Evolutionary conservation across 306 rosid genomes (phyloP).

Genomic region (Echinosophora koreensis): DNA sequence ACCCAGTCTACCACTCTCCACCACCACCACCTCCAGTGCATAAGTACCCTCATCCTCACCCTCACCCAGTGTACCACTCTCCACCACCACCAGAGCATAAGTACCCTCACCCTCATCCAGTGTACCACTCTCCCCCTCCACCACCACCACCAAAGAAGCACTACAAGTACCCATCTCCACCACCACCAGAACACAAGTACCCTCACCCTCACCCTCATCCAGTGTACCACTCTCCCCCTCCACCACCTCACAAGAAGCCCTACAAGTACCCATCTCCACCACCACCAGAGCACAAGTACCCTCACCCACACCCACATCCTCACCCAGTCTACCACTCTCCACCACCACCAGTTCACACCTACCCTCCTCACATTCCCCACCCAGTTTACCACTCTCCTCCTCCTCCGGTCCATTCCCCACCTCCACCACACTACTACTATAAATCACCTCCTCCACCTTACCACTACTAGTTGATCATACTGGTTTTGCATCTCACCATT

Average conservation of each 20-base stretch:
- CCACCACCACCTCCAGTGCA: slow-evolving; percentile 9
- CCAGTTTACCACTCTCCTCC: slow-evolving; percentile 45
- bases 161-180: background rate
- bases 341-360: slow-evolving; percentile 33
- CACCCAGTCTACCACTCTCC: slow-evolving; percentile 10
- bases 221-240: slow-evolving; percentile 16
- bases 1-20: background rate
- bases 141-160: slow-evolving; percentile 25
- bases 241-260: slow-evolving; percentile 31
- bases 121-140: background rate
- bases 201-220: slow-evolving; percentile 19
- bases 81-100: background rate
- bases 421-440: slow-evolving; percentile 65
- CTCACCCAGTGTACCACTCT: background rate
- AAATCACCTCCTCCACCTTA: slow-evolving; percentile 75
- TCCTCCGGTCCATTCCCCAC: slow-evolving; percentile 39
- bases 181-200: background rate
- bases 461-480: slow-evolving; percentile 56
- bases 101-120: no score
- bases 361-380: slow-evolving; percentile 18
- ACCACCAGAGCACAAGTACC: slow-evolving; percentile 24
- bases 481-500: slow-evolving; percentile 14
- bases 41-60: no score
- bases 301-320: background rate
- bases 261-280: slow-evolving; percentile 43